Percentiles rank a stretch among this genome's conserved stretches.
Conservation (phyloP, 768 basidiomycete genomes). For the Leccinum boreale region DNA sequence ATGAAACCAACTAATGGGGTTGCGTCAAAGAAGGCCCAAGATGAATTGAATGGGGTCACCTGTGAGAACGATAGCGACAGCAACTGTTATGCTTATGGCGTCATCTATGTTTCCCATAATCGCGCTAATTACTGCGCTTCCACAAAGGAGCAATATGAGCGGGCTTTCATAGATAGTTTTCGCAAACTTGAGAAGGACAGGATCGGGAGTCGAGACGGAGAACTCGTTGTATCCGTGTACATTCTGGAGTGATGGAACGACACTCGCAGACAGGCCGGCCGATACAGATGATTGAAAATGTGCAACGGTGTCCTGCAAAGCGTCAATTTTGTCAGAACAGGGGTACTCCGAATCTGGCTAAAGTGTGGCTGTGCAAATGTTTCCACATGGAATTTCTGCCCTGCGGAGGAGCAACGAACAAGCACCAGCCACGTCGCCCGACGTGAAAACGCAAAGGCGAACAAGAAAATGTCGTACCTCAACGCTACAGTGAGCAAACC, state of each 20-base stretch:
- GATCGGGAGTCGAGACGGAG: slow-evolving; percentile 78
- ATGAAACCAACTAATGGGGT: slow-evolving; percentile 75
- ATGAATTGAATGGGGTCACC: slow-evolving; percentile 46
- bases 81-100: slow-evolving; percentile 88
- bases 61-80: slow-evolving; percentile 89
- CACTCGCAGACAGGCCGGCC: slow-evolving; percentile 58
- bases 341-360: slow-evolving; percentile 4
- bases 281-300: slow-evolving; percentile 64
- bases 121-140: slow-evolving; percentile 84
- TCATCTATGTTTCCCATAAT: slow-evolving; percentile 96
- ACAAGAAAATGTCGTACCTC: slow-evolving; percentile 44
- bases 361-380: slow-evolving; percentile 6
- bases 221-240: slow-evolving; percentile 93
- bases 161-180: slow-evolving; percentile 97
- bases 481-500: slow-evolving; percentile 62
- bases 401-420: not conserved
- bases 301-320: slow-evolving; percentile 63
- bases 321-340: slow-evolving; percentile 7
- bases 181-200: slow-evolving; percentile 80
- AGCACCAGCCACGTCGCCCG: not conserved
- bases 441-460: not conserved
- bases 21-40: not conserved
- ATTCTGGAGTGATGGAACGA: slow-evolving; percentile 61
- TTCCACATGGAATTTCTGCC: slow-evolving; percentile 5
- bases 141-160: slow-evolving; percentile 85